phyloP scores from a whole-genome alignment of 805 yeast species.

The Hanseniaspora jakobsenii region DNA sequence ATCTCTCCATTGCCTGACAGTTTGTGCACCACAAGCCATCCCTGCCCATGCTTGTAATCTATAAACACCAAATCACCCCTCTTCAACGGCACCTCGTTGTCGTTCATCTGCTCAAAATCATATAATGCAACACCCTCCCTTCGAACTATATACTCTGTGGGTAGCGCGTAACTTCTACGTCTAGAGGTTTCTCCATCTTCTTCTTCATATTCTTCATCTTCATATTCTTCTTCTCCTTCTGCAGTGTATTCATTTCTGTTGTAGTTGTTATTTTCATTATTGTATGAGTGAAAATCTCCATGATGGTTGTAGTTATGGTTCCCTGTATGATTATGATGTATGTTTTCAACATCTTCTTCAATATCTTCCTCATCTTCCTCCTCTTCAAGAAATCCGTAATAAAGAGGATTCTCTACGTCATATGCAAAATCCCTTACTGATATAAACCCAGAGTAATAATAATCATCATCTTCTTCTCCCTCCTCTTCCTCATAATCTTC shows the following conservation, averaged over 20 bases:
- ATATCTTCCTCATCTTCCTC: slow-evolving; percentile 22
- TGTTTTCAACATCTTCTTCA: slow-evolving; percentile 18
- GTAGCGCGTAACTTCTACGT: slow-evolving; percentile 27
- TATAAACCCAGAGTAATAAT: slow-evolving; percentile 27
- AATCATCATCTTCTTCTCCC: slow-evolving; percentile 18
- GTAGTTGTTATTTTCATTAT: no score
- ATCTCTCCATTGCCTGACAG: slow-evolving; percentile 35
- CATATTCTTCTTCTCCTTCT: slow-evolving; percentile 21
- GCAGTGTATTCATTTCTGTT: no score
- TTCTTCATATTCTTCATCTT: slow-evolving; percentile 19
- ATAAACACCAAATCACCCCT: slow-evolving; percentile 82
- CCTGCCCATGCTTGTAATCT: slow-evolving; percentile 89
- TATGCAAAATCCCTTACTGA: slow-evolving; percentile 78
- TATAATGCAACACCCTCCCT: slow-evolving; percentile 72
- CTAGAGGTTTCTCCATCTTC: slow-evolving; percentile 16
- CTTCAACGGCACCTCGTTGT: slow-evolving; percentile 65
- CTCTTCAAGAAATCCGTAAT: slow-evolving; percentile 43
- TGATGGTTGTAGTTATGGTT: no score
- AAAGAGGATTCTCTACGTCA: slow-evolving; percentile 52
- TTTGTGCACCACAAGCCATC: slow-evolving; percentile 85
- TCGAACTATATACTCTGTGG: slow-evolving; percentile 31
- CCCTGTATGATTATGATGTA: no score
- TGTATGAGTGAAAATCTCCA: no score
- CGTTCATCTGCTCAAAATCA: slow-evolving; percentile 86
- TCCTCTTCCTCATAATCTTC: background rate